Base-by-base conservation (phyloP, 2,329 filamentous ascomycete genomes). In the Epichloe gansuensis region DNA sequence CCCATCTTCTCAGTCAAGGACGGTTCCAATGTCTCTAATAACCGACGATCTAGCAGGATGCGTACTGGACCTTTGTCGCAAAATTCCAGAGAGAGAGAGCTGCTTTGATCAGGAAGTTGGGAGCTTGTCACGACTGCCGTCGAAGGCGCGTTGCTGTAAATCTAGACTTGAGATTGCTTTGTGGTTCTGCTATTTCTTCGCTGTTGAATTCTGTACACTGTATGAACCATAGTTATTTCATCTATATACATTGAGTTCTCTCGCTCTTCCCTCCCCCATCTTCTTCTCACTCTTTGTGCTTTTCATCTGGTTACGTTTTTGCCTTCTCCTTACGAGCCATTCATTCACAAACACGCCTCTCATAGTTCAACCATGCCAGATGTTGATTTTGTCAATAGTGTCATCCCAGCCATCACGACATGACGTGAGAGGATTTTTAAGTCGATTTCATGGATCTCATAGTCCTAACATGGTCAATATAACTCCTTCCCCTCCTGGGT, bases 341-440 rank as follows among this genome's bases (percentile, higher is more conserved):
- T 31, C 31, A 31, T 31, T 31, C 31, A 31, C 31, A 11, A 31
- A 31, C 3, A 31, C 8, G 34, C 47, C 51, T 52, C 43, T 55
- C 47, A 17, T 51, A 40, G 48, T 51, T 52, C 40, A 39, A 25
- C 23, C 50, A 54, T 21, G n/a, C 23, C 13, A 17, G 31, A 15
- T 11, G 21, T 51, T 39, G 47, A 53, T 35, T 31, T 36, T 36
- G 36, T 52, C 42, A 17, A 31, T 68, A 78, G 77, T 81, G 78
- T 61, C 75, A 80, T 58, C 77, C 78, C 13, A 76, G 72, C 57
- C 78, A 81, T 61, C 77, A 80, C 57, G 75, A 75, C 57, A 76
- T 80, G 75, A 78, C 74, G 11, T 81, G 77, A 77, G 76, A 80
- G 61, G 76, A 80, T 55, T 74, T 77, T 69, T 75, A 46, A 68